Evolutionary conservation across 164 flowering plant genomes (phyloP).

Genomic region (Magnolia officinalis): DNA sequence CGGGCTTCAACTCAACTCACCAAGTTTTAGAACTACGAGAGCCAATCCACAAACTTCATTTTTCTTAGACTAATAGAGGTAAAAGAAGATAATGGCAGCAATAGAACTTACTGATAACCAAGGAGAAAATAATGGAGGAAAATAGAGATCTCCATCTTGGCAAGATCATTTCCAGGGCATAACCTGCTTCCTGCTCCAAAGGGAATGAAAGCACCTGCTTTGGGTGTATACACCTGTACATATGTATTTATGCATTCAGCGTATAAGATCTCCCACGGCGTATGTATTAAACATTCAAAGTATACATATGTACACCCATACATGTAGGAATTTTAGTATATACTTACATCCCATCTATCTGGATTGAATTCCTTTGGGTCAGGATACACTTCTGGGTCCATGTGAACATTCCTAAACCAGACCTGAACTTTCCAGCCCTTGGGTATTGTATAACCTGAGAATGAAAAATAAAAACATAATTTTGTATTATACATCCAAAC

Average conservation of each 20-base stretch:
- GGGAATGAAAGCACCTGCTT: conserved; percentile 66
- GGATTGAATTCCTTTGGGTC: conserved; percentile 70
- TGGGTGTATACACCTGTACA: conserved; percentile 46
- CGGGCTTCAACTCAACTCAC: no score
- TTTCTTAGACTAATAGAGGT: no score
- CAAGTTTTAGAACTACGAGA: no score
- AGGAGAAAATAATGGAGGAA: conserved; percentile 85
- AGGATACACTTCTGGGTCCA: conserved; percentile 63
- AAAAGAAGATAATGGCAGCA: not conserved
- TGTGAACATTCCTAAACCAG: conserved; percentile 81
- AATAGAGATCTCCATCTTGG: conserved; percentile 73
- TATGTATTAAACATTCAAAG: not conserved
- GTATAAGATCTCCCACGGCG: not conserved
- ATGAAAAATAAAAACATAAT: not conserved
- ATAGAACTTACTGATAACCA: conserved; percentile 47
- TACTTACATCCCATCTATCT: conserved; percentile 91
- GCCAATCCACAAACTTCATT: no score
- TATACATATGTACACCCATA: not conserved
- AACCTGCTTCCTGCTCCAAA: conserved; percentile 79
- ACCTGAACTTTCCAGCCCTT: conserved; percentile 79
- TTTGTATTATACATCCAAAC: not conserved
- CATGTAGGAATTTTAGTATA: not conserved
- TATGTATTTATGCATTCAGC: conserved; percentile 3
- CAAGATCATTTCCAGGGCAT: conserved; percentile 97
- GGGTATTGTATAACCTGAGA: conserved; percentile 61